Evolutionary conservation across 208 protist genomes (phyloP), one percentile per base, ranked within the genome.

Genomic region (Naegleria gruberi): DNA sequence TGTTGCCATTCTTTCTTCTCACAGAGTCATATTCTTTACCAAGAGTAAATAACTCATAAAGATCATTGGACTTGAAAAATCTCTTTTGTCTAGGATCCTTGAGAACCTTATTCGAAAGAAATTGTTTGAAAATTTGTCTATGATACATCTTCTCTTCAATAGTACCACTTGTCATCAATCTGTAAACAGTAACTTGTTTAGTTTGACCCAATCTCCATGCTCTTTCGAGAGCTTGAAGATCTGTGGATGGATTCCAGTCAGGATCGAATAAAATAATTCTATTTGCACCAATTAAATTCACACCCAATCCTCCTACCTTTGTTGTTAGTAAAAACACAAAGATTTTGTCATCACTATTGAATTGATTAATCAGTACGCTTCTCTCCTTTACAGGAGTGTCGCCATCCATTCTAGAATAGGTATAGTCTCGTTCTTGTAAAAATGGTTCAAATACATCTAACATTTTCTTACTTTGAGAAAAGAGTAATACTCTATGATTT

Each of bases 131-230:
- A 8, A 96, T 94, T 93, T 99, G 98, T 34, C 98, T 94, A 44
- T 99, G 97, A 92, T 99, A 97, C 44, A 99, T 98, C 82, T 97
- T 96, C 92, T 99, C 99, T 94, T 99, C 98, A 44, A 99, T 98
- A 12, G 98, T 99, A 45, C 98, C 98, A 65, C 93, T 93, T 15
- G 96, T 97, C 74, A 99, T 96, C 2, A 99, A 94, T 82, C 98
- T 94, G 92, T 98, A 99, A 6, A 99, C 95, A 15, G 95, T 96
- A 30, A 99, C 98, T 10, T 96, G 91, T 77, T 95, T 94, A 46
- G 90, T 95, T 91, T 99, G 99, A 19, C 99, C 99, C 86, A 99
- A 0, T 57, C 98, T 94, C 95, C 97, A 99, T 10, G 98, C 97
- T 41, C 99, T 94, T 92, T 97, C 95, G 0, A 95, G 92, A 23